Evolutionary conservation across 1,284 basidiomycete genomes (phyloP), one percentile per base, ranked within the genome.

Genomic region (Boletus semigastroideus): DNA sequence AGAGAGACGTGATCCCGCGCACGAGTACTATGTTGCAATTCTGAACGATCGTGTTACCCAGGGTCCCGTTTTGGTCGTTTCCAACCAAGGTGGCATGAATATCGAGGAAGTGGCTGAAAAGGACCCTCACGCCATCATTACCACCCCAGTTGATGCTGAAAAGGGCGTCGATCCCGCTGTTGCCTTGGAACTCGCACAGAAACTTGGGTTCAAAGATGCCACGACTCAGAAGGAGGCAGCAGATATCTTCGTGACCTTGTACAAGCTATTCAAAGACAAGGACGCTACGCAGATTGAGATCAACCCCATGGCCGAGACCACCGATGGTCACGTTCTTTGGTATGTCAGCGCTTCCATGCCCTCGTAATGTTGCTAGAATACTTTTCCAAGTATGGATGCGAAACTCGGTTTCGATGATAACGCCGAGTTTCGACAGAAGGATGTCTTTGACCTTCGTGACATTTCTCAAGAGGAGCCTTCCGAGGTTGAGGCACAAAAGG

Each of bases 221-320:
- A 71, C 77, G 48, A 82, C 90, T 16, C 86, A 92, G 68, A 78
- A 76, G 30, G 82, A 94, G 66, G 97, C 97, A 16, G 96, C 96
- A 1, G 86, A 93, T 59, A 93, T 93, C 59, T 99, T 99, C 74
- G 82, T 90, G 67, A 92, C 96, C 68, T 82, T 99, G 52, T 98
- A 98, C 80, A 88, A 84, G 68, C 90, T 99, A 66, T 99, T 98
- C 83, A 96, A 94, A 75, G 95, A 98, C 59, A 98, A 96, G 79
- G 97, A 99, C 71, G 94, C 96, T 6, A 99, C 97, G 6, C 97
- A 99, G 74, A 98, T 99, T 65, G 97, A 99, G 78, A 99, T 99
- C 73, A 99, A 99, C 78, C 97, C 97, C 22, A 78, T 99, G 75
- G 94, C 94, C n/a, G 90, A 98, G 75, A 91, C 94, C 45, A 82